Percentiles rank a stretch among this genome's conserved stretches.
These are phyloP conservation scores for Penstemon barbatus DNA, from an alignment of 257 asterid genomes.

Conservation along the genomic window DNA sequence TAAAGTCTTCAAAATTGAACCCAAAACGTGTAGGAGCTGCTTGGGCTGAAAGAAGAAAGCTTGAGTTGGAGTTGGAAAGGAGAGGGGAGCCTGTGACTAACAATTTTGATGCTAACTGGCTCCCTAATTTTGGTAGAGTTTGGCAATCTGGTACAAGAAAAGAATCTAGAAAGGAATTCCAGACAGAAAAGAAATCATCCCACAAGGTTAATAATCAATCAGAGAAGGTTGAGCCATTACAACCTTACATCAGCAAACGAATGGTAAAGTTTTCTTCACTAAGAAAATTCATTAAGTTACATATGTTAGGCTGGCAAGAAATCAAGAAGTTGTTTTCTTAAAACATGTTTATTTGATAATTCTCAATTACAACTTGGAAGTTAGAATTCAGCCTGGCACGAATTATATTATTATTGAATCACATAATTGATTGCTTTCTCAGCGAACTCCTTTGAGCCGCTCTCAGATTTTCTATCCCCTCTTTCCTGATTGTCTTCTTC, in stretches of 20 bases:
- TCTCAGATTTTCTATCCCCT: not conserved
- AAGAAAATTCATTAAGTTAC: no score
- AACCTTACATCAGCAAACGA: constrained; percentile 92
- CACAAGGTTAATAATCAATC: constrained; percentile 41
- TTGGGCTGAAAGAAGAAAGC: constrained; percentile 95
- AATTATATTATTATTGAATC: no score
- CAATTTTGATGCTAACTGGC: constrained; percentile 71
- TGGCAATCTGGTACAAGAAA: constrained; percentile 96
- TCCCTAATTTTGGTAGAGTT: constrained; percentile 92
- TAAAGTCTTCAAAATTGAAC: constrained; percentile 67
- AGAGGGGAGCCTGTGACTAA: constrained; percentile 59
- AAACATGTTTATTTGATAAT: no score
- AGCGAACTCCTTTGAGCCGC: not conserved
- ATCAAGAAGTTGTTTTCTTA: no score
- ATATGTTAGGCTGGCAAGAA: no score
- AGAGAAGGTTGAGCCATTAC: constrained; percentile 46
- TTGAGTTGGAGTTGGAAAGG: constrained; percentile 79
- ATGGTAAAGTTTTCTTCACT: constrained; percentile 45
- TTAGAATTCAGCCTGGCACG: no score
- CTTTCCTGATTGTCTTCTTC: not conserved
- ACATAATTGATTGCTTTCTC: not conserved
- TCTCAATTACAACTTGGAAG: no score
- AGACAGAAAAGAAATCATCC: constrained; percentile 42
- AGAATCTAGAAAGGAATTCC: constrained; percentile 80
- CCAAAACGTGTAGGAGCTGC: constrained; percentile 98